Base-by-base conservation (phyloP, 2,329 filamentous ascomycete species). In the Microdochium nivale region DNA sequence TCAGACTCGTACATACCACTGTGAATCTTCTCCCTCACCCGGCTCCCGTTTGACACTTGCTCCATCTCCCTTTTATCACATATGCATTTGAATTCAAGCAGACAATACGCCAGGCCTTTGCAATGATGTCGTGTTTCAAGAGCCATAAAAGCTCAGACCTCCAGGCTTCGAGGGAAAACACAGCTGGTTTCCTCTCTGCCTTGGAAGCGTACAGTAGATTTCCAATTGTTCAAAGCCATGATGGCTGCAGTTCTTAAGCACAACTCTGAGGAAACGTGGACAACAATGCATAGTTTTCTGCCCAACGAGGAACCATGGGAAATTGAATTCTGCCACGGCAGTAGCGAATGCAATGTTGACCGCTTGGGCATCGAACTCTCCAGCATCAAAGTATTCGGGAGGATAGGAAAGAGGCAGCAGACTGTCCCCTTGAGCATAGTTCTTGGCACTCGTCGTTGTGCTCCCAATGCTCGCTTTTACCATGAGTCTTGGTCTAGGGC, bases 401-500 rank as follows among this genome's bases (percentile, higher is more conserved):
- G 14, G 23, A 23, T 4, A 44, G 19, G 9, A 16, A 13, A 23
- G 19, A 24, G n/a, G 14, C 16, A 24, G n/a, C 40, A 23, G 13
- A 59, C 56, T 1, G 58, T 62, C 9, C 53, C 60, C 5, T 46
- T 60, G 27, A 53, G 56, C 44, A 47, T 59, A n/a, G n/a, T 62
- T 61, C 37, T 27, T 60, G 25, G 24, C 52, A 16, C 54, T 55
- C 13, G 49, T 57, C 7, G 4, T 56, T 2, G 59, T 53, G 49
- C 59, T 62, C 46, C 58, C 51, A 30, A 33, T 59, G 48, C 37
- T 58, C 11, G 51, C 55, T 1, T 49, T 63, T 3, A 53, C 55
- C 1, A 49, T 65, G 5, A 59, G 59, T 1, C 43, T 64, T 10
- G 60, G 59, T 10, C 51, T 65, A 3, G 59, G 60, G 8, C 53